phyloP scores from a whole-genome alignment of 306 rosid genomes.

The Rosa persica region DNA sequence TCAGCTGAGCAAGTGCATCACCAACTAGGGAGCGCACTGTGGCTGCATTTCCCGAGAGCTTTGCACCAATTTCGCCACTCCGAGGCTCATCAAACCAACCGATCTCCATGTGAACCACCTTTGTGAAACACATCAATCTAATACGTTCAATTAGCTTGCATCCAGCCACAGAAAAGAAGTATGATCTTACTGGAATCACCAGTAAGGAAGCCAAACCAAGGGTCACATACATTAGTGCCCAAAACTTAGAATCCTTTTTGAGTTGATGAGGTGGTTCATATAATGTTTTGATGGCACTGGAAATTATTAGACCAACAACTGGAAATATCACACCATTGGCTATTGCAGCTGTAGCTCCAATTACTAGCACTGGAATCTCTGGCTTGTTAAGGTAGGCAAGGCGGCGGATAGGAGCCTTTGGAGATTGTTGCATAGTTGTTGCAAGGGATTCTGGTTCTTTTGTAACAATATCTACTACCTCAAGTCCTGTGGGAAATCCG shows the following conservation, averaged over 20 bases:
- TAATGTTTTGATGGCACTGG: background rate
- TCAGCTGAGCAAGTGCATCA: slow-evolving; percentile 54
- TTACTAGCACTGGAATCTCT: background rate
- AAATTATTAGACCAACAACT: background rate
- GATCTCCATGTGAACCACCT: background rate
- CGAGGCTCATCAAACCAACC: background rate
- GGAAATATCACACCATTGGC: slow-evolving; percentile 1
- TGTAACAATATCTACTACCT: slow-evolving; percentile 30
- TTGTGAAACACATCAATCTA: background rate
- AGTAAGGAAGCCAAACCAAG: background rate
- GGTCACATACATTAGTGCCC: background rate
- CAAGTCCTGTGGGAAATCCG: slow-evolving; percentile 64
- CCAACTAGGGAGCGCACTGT: slow-evolving; percentile 75
- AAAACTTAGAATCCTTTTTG: background rate
- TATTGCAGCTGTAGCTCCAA: background rate
- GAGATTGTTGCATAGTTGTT: slow-evolving; percentile 28
- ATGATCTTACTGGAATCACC: background rate
- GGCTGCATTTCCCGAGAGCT: slow-evolving; percentile 83
- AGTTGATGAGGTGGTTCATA: background rate
- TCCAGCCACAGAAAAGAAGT: background rate
- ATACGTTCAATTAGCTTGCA: background rate
- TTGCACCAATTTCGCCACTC: slow-evolving; percentile 61
- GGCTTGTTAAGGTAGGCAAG: slow-evolving; percentile 1
- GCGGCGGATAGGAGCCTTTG: slow-evolving; percentile 23
- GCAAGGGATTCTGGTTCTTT: slow-evolving; percentile 15